A percentile compares a stretch with the other conserved stretches of the same genome.
These are phyloP conservation scores for Mortierella sp. DNA, from an alignment of 371 early-diverging fungal species.

Conservation along the genomic window DNA sequence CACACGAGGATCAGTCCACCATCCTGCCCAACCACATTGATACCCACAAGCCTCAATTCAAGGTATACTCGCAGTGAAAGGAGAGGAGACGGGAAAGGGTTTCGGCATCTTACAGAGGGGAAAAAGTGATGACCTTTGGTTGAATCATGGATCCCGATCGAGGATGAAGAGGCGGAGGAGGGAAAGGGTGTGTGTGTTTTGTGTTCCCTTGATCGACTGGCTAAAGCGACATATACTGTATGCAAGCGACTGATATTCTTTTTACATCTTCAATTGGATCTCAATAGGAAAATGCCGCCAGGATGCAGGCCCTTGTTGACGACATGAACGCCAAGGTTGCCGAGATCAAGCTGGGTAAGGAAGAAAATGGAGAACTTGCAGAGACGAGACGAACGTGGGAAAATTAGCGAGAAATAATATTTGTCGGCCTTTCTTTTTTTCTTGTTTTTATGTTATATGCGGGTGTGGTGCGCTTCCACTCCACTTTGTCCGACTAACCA, in stretches of 20 bases:
- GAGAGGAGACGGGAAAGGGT: not conserved
- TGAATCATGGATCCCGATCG: not conserved
- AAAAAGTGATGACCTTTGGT: not conserved
- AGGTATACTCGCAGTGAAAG: slow-evolving; percentile 62
- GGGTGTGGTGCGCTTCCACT: not conserved
- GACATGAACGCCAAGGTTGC: slow-evolving; percentile 81
- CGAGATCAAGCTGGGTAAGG: slow-evolving; percentile 83
- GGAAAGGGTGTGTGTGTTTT: not conserved
- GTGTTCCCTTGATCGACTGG: not conserved
- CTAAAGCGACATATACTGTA: slow-evolving; percentile 4
- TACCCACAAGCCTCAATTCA: slow-evolving; percentile 84
- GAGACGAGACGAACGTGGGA: not conserved
- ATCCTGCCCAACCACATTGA: slow-evolving; percentile 70
- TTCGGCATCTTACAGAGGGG: not conserved
- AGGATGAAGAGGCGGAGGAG: not conserved
- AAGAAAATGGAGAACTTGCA: not conserved
- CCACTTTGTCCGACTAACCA: not conserved
- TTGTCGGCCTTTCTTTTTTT: not conserved
- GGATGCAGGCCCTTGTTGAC: slow-evolving; percentile 82
- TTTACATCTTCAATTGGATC: no score
- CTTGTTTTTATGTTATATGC: not conserved
- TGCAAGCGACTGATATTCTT: not conserved
- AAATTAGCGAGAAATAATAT: not conserved
- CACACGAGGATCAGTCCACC: slow-evolving; percentile 57
- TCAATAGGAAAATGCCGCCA: slow-evolving; percentile 84